Evolutionary conservation across 2,329 filamentous ascomycete species (phyloP), one percentile per base, ranked within the genome.

Genomic region (Stachybotrys elegans): DNA sequence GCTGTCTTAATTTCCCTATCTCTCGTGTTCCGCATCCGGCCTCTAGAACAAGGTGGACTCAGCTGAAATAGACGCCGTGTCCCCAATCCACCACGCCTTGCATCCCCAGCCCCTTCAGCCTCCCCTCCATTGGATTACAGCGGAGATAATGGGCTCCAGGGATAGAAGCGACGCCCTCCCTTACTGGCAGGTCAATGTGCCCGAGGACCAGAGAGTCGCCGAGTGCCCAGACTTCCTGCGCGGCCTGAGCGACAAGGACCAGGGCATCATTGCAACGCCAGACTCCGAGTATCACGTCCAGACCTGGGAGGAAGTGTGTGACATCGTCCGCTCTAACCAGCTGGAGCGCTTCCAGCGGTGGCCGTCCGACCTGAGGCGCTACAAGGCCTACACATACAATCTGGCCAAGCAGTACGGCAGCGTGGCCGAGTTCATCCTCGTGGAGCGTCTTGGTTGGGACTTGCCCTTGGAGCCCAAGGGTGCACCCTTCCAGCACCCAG

Each of bases 171-270:
- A 46, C 25, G 63, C 57, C 46, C 47, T 65, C 12, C 83, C 85
- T 1, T 95, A 85, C 70, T 95, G 90, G 90, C 84, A 92, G 50
- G 75, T 86, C 64, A 95, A 95, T 62, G 69, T 94, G 14, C 81
- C 86, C 0, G 65, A 69, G 27, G 61, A 71, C 21, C 67, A 84
- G 50, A 79, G 83, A 60, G 80, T 83, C 0, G 54, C 65, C 3
- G 71, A 81, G 43, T 95, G 90, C 57, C 91, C 91, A 0, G 73
- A 76, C 6, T 93, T 80, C 59, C 77, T 96, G 29, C 64, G 59
- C 41, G 71, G 78, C 51, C 68, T 84, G 44, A 75, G 71, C 40
- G 68, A 71, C 36, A 94, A 93, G 66, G 87, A 94, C 61, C 70
- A 73, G 13, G 59, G 62, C 34, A 87, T 90, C 56, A 75, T 96